These are phyloP conservation scores for Plenodomus biglobosus DNA, from an alignment of 2,329 filamentous ascomycete species.

Conservation along the genomic window DNA sequence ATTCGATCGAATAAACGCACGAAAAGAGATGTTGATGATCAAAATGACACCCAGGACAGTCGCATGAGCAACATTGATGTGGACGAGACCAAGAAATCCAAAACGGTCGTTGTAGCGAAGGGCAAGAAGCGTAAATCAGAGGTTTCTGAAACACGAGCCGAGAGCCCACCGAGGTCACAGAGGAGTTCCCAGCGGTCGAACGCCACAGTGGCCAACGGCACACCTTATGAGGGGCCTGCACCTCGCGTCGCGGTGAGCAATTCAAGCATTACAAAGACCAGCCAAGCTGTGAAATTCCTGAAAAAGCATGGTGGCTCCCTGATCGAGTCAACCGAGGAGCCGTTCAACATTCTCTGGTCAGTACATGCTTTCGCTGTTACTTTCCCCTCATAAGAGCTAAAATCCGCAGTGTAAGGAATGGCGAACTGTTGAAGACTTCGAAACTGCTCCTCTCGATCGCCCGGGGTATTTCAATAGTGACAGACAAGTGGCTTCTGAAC, in stretches of 20 bases:
- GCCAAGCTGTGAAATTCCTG: constrained; percentile 36
- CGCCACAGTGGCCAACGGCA: constrained; percentile 5
- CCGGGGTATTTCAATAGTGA: constrained; percentile 49
- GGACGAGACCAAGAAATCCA: not conserved
- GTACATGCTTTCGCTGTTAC: constrained; percentile 1
- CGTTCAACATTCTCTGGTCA: constrained; percentile 40
- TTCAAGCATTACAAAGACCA: constrained; percentile 28
- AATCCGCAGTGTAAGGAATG: constrained; percentile 40
- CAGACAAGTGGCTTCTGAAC: constrained; percentile 50
- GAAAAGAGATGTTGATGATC: constrained; percentile 7
- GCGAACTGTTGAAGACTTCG: constrained; percentile 46
- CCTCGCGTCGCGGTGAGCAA: constrained; percentile 41
- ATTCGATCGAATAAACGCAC: constrained; percentile 18
- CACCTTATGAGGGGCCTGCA: constrained; percentile 24
- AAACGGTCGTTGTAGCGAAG: constrained; percentile 4
- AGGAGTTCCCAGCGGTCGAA: constrained; percentile 21
- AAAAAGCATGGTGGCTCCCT: constrained; percentile 34
- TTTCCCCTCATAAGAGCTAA: constrained; percentile 13
- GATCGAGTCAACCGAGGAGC: constrained; percentile 36
- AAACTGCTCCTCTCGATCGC: constrained; percentile 51
- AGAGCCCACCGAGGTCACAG: constrained; percentile 19
- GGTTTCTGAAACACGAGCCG: constrained; percentile 3
- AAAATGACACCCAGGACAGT: constrained; percentile 14
- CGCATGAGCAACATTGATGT: constrained; percentile 10
- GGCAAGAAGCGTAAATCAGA: constrained; percentile 13